phyloP scores from a whole-genome alignment of 192 early-diverging fungal species.

The Coemansia sp. region DNA sequence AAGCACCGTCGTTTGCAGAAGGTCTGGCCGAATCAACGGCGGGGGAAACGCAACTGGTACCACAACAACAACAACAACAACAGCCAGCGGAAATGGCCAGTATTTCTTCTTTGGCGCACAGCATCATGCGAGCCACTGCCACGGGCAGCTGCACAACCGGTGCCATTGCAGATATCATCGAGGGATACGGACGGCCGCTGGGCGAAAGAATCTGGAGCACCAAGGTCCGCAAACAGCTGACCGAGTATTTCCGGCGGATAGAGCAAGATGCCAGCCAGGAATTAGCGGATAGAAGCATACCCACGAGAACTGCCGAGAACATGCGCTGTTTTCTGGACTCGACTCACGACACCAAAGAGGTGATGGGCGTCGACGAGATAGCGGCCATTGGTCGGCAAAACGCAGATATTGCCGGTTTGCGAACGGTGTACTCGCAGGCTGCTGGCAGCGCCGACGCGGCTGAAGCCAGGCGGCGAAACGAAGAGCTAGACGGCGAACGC shows the following conservation, averaged over 20 bases:
- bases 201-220: conserved; percentile 44
- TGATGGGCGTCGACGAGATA: conserved; percentile 12
- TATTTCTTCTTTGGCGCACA: conserved; percentile 22
- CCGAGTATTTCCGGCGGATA: conserved; percentile 23
- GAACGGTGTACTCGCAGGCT: conserved; percentile 22
- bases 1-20: conserved; percentile 7
- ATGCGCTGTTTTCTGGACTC: conserved; percentile 52
- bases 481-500: conserved; percentile 38
- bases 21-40: not conserved
- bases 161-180: conserved; percentile 30
- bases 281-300: conserved; percentile 60
- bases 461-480: conserved; percentile 37
- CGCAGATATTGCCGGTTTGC: conserved; percentile 26
- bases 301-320: conserved; percentile 58
- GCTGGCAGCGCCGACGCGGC: conserved; percentile 19
- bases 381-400: conserved; percentile 18
- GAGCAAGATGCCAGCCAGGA: conserved; percentile 17
- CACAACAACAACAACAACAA: conserved; percentile 47
- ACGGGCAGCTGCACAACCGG: conserved; percentile 5
- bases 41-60: conserved; percentile 9
- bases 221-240: conserved; percentile 25
- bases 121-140: conserved; percentile 26
- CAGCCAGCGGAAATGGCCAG: conserved; percentile 10
- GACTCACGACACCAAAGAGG: conserved; percentile 27
- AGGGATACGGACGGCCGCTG: conserved; percentile 29